Base-by-base conservation (phyloP, 1,139 yeast species). In the Insectozyma bohioensis region DNA sequence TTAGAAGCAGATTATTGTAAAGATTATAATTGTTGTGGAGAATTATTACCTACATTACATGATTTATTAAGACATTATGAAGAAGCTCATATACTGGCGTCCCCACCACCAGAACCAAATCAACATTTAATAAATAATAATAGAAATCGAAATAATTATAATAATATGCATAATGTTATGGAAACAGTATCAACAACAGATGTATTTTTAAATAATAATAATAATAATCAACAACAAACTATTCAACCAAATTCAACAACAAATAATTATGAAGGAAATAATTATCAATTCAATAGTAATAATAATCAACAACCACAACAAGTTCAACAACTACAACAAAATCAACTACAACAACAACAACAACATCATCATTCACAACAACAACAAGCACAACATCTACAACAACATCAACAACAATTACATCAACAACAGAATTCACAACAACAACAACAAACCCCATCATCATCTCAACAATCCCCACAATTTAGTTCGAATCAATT, bases 1-100 rank as follows among this genome's bases (percentile, higher is more conserved):
- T 68, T 92, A 41, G 98, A 92, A 61, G 95, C 95, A 8, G 90
- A 90, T 58, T 92, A 90, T 60, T 92, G 98, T 59, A 86, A 85
- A 58, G 98, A 92, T 63, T 92, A 92, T 61, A 80, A 90, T 39
- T 92, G 98, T 59, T 92, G 98, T 64, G 98, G 97, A 20, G 84
- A 85, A 56, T 68, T 84, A 26, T 71, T 94, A 38, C 97, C 97
- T 20, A 90, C 95, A 9, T 67, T 92, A 45, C 98, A 92, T 58
- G 98, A 92, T 58, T 69, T 92, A 43, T 71, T 92, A 45, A 80
- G 95, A 49, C 98, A 92, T 57, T 94, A 92, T 55, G 98, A 94
- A 58, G 97, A 92, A 59, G 90, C 95, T 26, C 98, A 92, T 58
- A 90, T 90, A 43, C 77, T 85, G 35, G 85, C 86, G 24, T 78